Percentiles rank a stretch among this genome's conserved stretches.
These are phyloP conservation scores for Hyphopichia homilentoma DNA, from an alignment of 805 yeast genomes.

Conservation along the genomic window DNA sequence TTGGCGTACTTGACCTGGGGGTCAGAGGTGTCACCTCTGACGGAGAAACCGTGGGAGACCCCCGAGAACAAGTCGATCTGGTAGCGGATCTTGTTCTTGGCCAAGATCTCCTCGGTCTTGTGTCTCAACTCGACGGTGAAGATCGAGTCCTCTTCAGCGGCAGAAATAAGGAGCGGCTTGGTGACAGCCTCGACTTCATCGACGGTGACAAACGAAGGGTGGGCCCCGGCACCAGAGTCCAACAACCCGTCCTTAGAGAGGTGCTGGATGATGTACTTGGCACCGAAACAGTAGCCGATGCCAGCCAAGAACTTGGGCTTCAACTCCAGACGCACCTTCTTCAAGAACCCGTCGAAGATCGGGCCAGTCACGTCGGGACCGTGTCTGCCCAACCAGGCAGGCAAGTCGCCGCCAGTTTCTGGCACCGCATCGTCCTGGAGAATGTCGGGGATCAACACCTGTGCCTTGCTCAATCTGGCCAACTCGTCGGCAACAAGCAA, in stretches of 20 bases:
- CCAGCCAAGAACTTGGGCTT: slow-evolving; percentile 51
- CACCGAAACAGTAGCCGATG: slow-evolving; percentile 86
- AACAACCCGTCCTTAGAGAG: slow-evolving; percentile 31
- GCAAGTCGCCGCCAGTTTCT: slow-evolving; percentile 10
- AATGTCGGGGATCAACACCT: slow-evolving; percentile 72
- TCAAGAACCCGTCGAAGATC: slow-evolving; percentile 47
- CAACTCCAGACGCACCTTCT: slow-evolving; percentile 37
- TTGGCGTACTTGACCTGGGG: slow-evolving; percentile 59
- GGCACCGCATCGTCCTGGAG: slow-evolving; percentile 46
- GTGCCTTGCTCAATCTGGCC: slow-evolving; percentile 54
- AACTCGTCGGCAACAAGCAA: slow-evolving; percentile 65
- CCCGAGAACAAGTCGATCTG: slow-evolving; percentile 61
- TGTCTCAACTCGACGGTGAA: slow-evolving; percentile 65
- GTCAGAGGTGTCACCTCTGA: slow-evolving; percentile 63
- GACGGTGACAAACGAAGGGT: slow-evolving; percentile 69
- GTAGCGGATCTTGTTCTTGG: slow-evolving; percentile 45
- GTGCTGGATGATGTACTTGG: slow-evolving; percentile 59
- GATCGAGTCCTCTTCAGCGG: slow-evolving; percentile 66
- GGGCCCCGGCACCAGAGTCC: slow-evolving; percentile 66
- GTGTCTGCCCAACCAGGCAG: slow-evolving; percentile 55
- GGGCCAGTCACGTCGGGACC: slow-evolving; percentile 43
- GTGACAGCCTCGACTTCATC: slow-evolving; percentile 60
- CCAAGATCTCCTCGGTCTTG: slow-evolving; percentile 55
- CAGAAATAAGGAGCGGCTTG: slow-evolving; percentile 62
- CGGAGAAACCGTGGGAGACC: slow-evolving; percentile 74